These are phyloP conservation scores for Friedmanniomyces endolithicus DNA, from an alignment of 495 filamentous ascomycete species.

Conservation along the genomic window DNA sequence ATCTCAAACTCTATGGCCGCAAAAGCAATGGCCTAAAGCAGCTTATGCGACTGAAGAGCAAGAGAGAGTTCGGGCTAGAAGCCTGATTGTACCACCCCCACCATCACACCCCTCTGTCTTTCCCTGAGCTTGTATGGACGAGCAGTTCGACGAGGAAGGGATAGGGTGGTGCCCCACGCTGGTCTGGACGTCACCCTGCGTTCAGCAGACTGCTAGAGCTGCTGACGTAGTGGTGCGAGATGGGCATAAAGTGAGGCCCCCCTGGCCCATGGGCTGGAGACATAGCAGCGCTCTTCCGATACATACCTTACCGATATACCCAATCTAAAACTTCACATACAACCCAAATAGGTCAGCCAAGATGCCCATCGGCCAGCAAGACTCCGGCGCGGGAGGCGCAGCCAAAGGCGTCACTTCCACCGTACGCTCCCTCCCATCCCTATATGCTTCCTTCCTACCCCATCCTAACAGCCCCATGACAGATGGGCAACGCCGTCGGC, in stretches of 20 bases:
- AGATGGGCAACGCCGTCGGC: conserved; percentile 16
- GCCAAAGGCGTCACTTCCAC: conserved; percentile 20
- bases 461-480: background rate
- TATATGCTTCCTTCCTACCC: too few species aligned
- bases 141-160: background rate
- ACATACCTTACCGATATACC: background rate
- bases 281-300: background rate
- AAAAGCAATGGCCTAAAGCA: conserved; percentile 1
- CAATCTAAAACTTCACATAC: too few species aligned
- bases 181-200: background rate
- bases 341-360: background rate
- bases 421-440: background rate
- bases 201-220: too few species aligned
- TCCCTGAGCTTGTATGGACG: background rate
- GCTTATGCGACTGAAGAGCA: background rate
- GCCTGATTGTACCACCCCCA: background rate
- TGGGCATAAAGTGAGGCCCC: background rate
- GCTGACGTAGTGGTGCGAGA: background rate
- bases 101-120: background rate
- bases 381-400: conserved; percentile 14
- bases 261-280: background rate
- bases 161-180: background rate
- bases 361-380: conserved; percentile 9
- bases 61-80: background rate
- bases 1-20: background rate